Base-by-base conservation (phyloP, 2,329 filamentous ascomycete species). In the Phialocephala sp. region DNA sequence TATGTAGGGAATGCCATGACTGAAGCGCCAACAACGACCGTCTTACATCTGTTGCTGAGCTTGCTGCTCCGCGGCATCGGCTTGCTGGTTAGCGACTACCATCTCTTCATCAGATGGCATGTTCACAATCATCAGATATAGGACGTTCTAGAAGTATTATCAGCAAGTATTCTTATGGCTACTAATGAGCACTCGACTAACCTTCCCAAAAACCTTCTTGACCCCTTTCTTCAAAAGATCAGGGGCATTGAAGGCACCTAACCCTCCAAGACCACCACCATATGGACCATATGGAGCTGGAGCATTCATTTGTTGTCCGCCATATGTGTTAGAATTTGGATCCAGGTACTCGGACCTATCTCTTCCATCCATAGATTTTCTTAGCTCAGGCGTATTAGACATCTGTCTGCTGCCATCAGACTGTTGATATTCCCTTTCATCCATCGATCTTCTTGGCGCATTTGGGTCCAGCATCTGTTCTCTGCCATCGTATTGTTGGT, bases 131-230 rank as follows among this genome's bases (percentile, higher is more conserved):
- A 54, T 54, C 24, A 54, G 5, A 12, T 54, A 54, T 1, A 54
- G 14, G 18, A 54, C 27, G 11, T 54, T 35, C 50, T 54, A 18
- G 9, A 1, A 24, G 8, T 15, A 32, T 18, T 54, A 9, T 27
- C 9, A 50, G 45, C 12, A 22, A 22, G 22, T 6, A 22, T 3
- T 32, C 2, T n/a, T 6, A 41, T 22, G 8, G 43, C 15, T 20
- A 2, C 43, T 18, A 3, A n/a, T 45, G 3, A n/a, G 14, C 8
- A 32, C 8, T 3, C 1, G 22, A 32, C 50, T 32, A 2, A n/a
- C 50, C 24, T 54, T 54, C 18, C 50, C 50, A 27, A 54, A 54
- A 18, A 54, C 50, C 11, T 32, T 54, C 27, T 50, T 50, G n/a
- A 35, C 50, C 6, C 24, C 22, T 54, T 54, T 54, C 27, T 54